Evolutionary conservation across 2,329 filamentous ascomycete genomes (phyloP).

Genomic region (Phialophora expanda): DNA sequence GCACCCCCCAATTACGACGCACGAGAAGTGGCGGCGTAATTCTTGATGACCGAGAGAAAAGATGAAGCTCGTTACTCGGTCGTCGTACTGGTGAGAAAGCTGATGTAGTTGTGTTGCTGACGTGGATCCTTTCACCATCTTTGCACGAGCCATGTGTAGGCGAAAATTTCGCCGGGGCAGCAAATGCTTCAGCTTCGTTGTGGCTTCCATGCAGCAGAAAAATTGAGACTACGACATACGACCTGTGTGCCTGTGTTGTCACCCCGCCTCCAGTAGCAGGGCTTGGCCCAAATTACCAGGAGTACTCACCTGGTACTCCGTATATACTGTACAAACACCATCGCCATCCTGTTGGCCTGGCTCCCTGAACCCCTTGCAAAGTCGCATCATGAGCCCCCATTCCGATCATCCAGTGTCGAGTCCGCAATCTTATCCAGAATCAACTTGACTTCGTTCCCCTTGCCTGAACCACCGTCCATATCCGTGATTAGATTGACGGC

Average conservation of each 20-base stretch:
- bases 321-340: slow-evolving; percentile 10
- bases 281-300: background rate
- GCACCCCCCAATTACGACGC: too few species aligned
- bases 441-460: slow-evolving; percentile 64
- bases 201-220: too few species aligned
- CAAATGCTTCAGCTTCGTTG: too few species aligned
- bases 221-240: too few species aligned
- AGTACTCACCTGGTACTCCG: background rate
- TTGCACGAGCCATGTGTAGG: background rate
- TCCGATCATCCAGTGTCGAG: slow-evolving; percentile 7
- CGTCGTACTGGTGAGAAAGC: background rate
- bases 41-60: background rate
- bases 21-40: background rate
- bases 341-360: background rate
- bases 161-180: background rate
- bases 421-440: slow-evolving; percentile 69
- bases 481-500: slow-evolving; percentile 67
- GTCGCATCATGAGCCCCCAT: background rate
- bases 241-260: too few species aligned
- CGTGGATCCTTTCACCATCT: background rate
- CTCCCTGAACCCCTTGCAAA: background rate
- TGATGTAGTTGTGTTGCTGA: background rate
- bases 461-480: slow-evolving; percentile 62
- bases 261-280: too few species aligned
- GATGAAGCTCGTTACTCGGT: background rate